phyloP scores from a whole-genome alignment of 257 asterid species.

The Solanum infundibuliforme region DNA sequence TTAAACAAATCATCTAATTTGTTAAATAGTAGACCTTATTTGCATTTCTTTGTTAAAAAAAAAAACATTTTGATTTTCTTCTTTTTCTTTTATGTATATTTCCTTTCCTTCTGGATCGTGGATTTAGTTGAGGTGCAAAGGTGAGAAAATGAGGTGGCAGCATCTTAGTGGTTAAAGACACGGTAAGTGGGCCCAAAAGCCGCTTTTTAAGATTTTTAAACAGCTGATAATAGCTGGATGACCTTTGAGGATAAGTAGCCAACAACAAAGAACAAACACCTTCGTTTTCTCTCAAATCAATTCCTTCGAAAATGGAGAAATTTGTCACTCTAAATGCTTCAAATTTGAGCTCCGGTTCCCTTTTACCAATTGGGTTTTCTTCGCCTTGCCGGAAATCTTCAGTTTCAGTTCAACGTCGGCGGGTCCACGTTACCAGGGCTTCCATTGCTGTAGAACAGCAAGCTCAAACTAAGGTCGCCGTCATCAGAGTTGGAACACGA shows the following conservation, averaged over 20 bases:
- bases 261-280: not conserved
- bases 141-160: constrained; percentile 9
- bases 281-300: not conserved
- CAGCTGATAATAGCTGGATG: not conserved
- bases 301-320: constrained; percentile 36
- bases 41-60: not conserved
- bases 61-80: not conserved
- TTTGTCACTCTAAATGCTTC: constrained; percentile 23
- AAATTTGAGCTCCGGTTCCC: constrained; percentile 23
- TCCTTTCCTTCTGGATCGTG: not conserved
- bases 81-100: too few relatives aligned
- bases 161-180: constrained; percentile 3
- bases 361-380: constrained; percentile 39
- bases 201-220: not conserved
- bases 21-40: not conserved
- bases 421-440: constrained; percentile 25
- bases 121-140: not conserved
- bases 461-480: constrained; percentile 48
- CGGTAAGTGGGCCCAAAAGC: constrained; percentile 5
- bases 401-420: constrained; percentile 7
- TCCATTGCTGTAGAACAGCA: constrained; percentile 54
- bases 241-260: not conserved
- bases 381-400: constrained; percentile 23
- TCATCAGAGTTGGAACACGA: constrained; percentile 81
- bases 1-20: not conserved